Base-by-base conservation (phyloP, 164 flowering plant species). In the Dillenia turbinata region DNA sequence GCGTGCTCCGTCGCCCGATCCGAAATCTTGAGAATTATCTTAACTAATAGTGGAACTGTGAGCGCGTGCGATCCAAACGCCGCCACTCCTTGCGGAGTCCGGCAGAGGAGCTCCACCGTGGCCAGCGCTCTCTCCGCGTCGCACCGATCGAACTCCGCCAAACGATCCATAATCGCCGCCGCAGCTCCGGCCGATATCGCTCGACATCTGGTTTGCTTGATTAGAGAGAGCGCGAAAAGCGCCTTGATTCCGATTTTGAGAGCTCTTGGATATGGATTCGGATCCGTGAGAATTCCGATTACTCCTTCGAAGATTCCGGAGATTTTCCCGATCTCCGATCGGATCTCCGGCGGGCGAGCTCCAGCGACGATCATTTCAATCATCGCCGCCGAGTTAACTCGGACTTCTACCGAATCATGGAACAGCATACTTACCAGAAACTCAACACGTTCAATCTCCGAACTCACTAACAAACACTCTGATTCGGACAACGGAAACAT, bases 1-100 rank as follows among this genome's bases (percentile, higher is more conserved):
- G 98, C 98, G 60, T 84, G 87, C 82, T 93, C 98, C 54, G 97
- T 88, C 61, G 96, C 97, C n/a, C 97, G 65, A 10, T 85, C 96
- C 10, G 98, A 92, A 3, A 93, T 65, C 64, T 83, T 88, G 60
- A 90, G 69, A 1, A 90, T 88, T 5, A 75, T 76, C 69, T 83
- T 90, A 65, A 92, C 98, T 47, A 90, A 73, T 33, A 85, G 52
- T 8, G 93, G 91, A 10, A 84, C 89, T n/a, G 92, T 84, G 12
- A 90, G 79, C 49, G 90, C 86, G 77, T 89, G 90, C 10, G 69
- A 70, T 0, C 78, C 85, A 12, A 93, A 79, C 33, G 90, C 90
- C 49, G 75, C 72, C 71, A 96, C 87, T 0, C 98, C 98, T 0
- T 74, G 53, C 44, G 86, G 86, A 9, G 80, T 60, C 57, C 98